Base-by-base conservation (phyloP, 2,329 filamentous ascomycete genomes). In the Aspergillus sp. region DNA sequence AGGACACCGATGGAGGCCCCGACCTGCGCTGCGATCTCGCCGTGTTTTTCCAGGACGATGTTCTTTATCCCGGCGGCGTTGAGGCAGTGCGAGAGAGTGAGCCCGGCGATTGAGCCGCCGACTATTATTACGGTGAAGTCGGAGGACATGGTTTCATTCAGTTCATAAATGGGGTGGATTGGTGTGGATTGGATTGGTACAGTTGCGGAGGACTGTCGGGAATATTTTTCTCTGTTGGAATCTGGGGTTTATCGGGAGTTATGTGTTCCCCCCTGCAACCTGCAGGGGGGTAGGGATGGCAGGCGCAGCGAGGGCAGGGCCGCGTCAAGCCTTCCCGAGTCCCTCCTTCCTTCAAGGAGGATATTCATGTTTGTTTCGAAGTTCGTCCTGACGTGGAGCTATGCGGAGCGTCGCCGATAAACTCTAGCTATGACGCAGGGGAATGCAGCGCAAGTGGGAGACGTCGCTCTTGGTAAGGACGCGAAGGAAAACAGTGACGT, bases 101-200 rank as follows among this genome's bases (percentile, higher is more conserved):
- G 70, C n/a, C 84, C 84, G 4, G 79, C 74, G 11, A 85, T 71
- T 52, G 80, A 76, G 11, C 80, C 84, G 25, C 84, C 83, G 0
- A 74, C 80, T 51, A 85, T 83, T 49, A 84, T 69, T 2, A 41
- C 34, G 11, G 11, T 41, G 11, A 41, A 41, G 34, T 13, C 34
- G 34, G 34, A 2, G 11, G 34, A 15, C 34, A 41, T 38, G 8
- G 5, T 38, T n/a, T n/a, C n/a, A n/a, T n/a, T n/a, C n/a, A n/a
- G n/a, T n/a, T n/a, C n/a, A n/a, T n/a, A n/a, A n/a, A n/a, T n/a
- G n/a, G n/a, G n/a, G n/a, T n/a, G n/a, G n/a, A n/a, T n/a, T n/a
- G n/a, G n/a, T n/a, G n/a, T n/a, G n/a, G n/a, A n/a, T n/a, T n/a
- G n/a, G n/a, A n/a, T n/a, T n/a, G n/a, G n/a, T n/a, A n/a, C n/a